Percentiles rank a stretch among this genome's conserved stretches.
Conservation (phyloP, 2,329 filamentous ascomycete species). For the Penicillium sp. region DNA sequence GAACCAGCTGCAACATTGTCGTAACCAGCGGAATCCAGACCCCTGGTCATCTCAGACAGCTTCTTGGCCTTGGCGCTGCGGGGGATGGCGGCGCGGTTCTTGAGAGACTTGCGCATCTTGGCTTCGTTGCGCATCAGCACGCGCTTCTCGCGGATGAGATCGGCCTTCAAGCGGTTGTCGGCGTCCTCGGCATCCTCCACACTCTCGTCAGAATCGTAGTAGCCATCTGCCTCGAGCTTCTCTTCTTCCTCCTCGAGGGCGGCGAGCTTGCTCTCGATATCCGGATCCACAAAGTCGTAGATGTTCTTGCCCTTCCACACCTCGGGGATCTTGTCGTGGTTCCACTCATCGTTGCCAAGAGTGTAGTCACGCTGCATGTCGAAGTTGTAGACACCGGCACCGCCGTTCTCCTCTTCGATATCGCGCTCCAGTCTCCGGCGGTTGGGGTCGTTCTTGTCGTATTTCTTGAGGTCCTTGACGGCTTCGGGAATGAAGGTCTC, state of each 20-base stretch:
- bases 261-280: conserved; percentile 89
- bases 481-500: conserved; percentile 88
- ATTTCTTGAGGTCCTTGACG: conserved; percentile 77
- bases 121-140: conserved; percentile 89
- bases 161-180: conserved; percentile 85
- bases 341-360: conserved; percentile 87
- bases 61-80: conserved; percentile 77
- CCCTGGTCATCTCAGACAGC: conserved; percentile 80
- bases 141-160: conserved; percentile 93
- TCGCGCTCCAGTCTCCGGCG: conserved; percentile 77
- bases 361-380: conserved; percentile 87
- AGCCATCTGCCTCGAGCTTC: conserved; percentile 83
- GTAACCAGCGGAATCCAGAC: conserved; percentile 79
- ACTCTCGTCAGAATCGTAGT: conserved; percentile 82
- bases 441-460: conserved; percentile 85
- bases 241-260: conserved; percentile 95
- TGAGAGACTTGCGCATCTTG: conserved; percentile 91
- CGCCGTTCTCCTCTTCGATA: conserved; percentile 85
- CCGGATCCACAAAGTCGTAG: conserved; percentile 93
- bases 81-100: conserved; percentile 94
- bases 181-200: conserved; percentile 86
- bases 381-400: conserved; percentile 92
- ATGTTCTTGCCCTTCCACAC: conserved; percentile 95
- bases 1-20: conserved; percentile 73
- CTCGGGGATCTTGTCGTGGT: conserved; percentile 92